Evolutionary conservation across 1,139 yeast species (phyloP), one percentile per base, ranked within the genome.

Genomic region (Hyphopichia burtonii): DNA sequence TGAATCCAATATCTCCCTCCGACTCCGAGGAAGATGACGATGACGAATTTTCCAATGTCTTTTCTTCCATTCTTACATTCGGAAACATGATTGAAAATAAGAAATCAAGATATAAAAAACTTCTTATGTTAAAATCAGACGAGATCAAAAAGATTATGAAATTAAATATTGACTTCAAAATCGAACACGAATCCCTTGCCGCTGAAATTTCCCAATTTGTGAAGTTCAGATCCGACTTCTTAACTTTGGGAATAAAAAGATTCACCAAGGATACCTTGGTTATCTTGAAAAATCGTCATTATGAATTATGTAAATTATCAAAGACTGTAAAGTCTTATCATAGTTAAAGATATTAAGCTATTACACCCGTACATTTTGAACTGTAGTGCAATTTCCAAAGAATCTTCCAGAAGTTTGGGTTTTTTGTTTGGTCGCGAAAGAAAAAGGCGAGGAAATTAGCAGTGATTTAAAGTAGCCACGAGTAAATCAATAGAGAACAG

Each of bases 191-290:
- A 53, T 53, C 59, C 3, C 53, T 83, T 10, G 90, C 91, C 0
- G 73, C 79, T 38, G 86, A 82, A 52, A 67, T 83, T 17, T 82
- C 84, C 39, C 74, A 73, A 41, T 82, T 77, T 45, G 61, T 84
- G 46, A 69, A 65, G 42, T 80, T 76, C 58, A 76, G 77, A 51
- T 59, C 75, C 1, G 59, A 60, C 1, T 69, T 78, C 46, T 49
- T 78, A 36, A 54, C 54, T 33, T 61, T 66, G 41, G 66, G 69
- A 1, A 52, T 79, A 20, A 65, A 61, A 41, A 60, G 58, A 40
- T 68, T 64, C 45, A 61, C 65, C 1, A 38, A 35, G n/a, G 46
- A 42, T 18, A 52, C 47, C 31, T 16, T 52, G n/a, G 43, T 41
- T 18, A 16, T 36, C 3, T 33, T 47, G 34, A 49, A 44, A 34